Conservation (phyloP, 2,329 filamentous ascomycete species). For the Cercospora zeina region DNA sequence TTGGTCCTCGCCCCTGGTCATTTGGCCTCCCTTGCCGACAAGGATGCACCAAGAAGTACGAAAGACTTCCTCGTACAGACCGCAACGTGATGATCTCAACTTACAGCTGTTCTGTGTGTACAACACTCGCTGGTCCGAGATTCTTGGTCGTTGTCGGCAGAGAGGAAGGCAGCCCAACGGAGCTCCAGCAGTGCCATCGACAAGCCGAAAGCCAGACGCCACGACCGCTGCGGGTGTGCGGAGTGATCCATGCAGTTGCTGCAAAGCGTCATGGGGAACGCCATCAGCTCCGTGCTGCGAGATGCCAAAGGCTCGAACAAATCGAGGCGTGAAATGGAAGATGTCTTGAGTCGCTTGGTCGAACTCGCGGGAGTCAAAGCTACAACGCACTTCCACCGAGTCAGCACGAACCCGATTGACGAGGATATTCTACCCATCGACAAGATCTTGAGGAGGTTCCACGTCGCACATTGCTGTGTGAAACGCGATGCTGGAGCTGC, state of each 20-base stretch:
- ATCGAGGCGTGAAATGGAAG: constrained; percentile 17
- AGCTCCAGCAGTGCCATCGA: background rate
- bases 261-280: constrained; percentile 7
- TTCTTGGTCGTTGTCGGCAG: background rate
- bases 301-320: background rate
- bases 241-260: constrained; percentile 2
- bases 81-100: background rate
- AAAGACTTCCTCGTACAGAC: background rate
- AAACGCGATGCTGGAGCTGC: constrained; percentile 9
- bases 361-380: constrained; percentile 19
- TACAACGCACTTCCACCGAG: constrained; percentile 10
- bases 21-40: constrained; percentile 3
- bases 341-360: constrained; percentile 15
- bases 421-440: constrained; percentile 16
- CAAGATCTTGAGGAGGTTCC: constrained; percentile 16
- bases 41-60: constrained; percentile 1
- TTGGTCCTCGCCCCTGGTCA: background rate
- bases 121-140: background rate
- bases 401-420: constrained; percentile 14
- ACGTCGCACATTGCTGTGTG: constrained; percentile 20
- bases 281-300: constrained; percentile 4
- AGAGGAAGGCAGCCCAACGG: background rate
- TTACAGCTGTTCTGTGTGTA: background rate
- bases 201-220: background rate
- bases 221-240: constrained; percentile 6